phyloP scores from a whole-genome alignment of 1,284 basidiomycete species.

The Boletus sp. region DNA sequence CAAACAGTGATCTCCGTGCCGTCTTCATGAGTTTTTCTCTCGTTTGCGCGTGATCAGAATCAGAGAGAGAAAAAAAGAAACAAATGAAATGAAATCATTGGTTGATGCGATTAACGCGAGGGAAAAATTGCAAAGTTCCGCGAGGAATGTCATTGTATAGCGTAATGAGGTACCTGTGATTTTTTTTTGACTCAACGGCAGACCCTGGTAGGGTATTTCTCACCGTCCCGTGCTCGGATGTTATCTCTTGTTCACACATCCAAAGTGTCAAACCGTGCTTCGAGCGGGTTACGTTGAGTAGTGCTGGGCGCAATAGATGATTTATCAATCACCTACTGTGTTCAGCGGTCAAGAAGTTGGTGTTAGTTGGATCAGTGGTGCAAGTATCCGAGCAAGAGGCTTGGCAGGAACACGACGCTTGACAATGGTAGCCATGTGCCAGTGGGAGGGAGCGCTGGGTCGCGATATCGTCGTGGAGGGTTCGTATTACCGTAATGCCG shows the following conservation, averaged over 20 bases:
- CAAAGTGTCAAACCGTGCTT: not conserved
- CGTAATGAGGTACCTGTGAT: conserved; percentile 16
- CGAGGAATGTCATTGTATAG: conserved; percentile 3
- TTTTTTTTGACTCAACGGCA: not conserved
- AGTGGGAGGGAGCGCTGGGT: too few species aligned
- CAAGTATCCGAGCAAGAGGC: not conserved
- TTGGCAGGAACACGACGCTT: conserved; percentile 1
- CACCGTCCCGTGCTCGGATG: not conserved
- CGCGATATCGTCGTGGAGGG: conserved; percentile 3
- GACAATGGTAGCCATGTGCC: conserved; percentile 1
- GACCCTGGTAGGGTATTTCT: not conserved
- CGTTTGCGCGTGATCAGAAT: not conserved
- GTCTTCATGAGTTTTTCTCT: conserved; percentile 8
- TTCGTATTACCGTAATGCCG: conserved; percentile 8
- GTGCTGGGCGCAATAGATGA: not conserved
- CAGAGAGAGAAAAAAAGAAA: not conserved
- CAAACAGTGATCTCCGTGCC: conserved; percentile 1
- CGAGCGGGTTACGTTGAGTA: not conserved
- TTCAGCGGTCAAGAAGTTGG: not conserved
- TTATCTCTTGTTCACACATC: not conserved
- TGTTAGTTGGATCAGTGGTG: too few species aligned
- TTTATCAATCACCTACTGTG: not conserved
- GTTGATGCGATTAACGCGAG: conserved; percentile 7
- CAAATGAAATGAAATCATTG: not conserved
- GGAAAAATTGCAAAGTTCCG: conserved; percentile 10